Base-by-base conservation (phyloP, 768 basidiomycete species). In the Kwoniella botswanensis region DNA sequence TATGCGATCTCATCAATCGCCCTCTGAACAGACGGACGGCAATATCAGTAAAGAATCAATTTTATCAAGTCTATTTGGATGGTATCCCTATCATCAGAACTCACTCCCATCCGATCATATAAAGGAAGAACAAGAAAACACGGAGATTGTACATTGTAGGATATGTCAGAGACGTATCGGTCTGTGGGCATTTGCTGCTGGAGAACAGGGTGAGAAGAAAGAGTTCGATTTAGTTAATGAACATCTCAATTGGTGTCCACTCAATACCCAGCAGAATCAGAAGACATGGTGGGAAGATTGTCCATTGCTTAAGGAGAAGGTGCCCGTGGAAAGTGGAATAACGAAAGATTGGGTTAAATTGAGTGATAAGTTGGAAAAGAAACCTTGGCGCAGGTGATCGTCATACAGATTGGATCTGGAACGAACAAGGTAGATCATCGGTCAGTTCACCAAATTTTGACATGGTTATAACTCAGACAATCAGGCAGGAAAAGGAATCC, bases 171-270 rank as follows among this genome's bases (percentile, higher is more conserved):
- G 79, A 13, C 50, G 77, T 29, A 66, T 80, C 17, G 79, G 79
- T 15, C 54, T 78, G 1, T 80, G 77, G 77, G 18, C 66, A 0
- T 76, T 71, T 57, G n/a, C 60, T 53, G 4, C 43, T 10, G 22
- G 44, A 42, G 41, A 22, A 54, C 43, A 13, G 22, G 68, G 18
- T 1, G 62, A 56, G 24, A 60, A 43, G 17, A 67, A 57, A 65
- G 53, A 4, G 9, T 72, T 80, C n/a, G 77, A 80, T 70, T 24
- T 78, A 42, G 61, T 74, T 2, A 62, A 65, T 13, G 79, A 78
- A 53, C 79, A 80, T 73, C 62, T 74, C 6, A 66, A 42, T 7
- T 80, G 79, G 79, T 80, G 79, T 75, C 79, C 79, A 42, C 71
- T 13, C 41, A 58, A 60, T n/a, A 44, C 4, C 18, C 21, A 18